Conservation (phyloP, 2,329 filamentous ascomycete genomes). For the Apiospora rasikravindrae region DNA sequence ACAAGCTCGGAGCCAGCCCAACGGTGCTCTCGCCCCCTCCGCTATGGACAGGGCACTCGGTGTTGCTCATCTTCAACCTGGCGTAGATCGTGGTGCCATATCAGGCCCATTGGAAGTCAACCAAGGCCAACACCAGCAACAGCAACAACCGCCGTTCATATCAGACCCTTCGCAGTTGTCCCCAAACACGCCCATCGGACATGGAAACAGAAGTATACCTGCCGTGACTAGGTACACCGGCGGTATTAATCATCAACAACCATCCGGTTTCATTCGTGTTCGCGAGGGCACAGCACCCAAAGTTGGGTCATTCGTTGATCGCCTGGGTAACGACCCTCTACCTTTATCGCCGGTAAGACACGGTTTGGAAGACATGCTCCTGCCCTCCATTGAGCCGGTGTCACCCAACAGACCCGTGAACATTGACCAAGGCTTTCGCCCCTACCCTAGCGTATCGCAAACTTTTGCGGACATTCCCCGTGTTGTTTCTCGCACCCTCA, state of each 20-base stretch:
- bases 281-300: constrained; percentile 36
- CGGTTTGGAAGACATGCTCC: constrained; percentile 38
- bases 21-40: constrained; percentile 27
- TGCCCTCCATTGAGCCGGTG: constrained; percentile 39
- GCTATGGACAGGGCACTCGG: constrained; percentile 23
- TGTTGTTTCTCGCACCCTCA: constrained; percentile 28
- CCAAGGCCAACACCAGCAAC: constrained; percentile 5
- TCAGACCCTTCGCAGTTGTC: neutral
- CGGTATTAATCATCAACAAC: constrained; percentile 20
- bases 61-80: constrained; percentile 26
- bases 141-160: neutral
- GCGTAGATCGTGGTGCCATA: neutral
- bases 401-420: constrained; percentile 31
- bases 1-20: constrained; percentile 23
- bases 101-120: neutral
- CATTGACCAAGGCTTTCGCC: constrained; percentile 24
- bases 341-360: constrained; percentile 34
- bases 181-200: neutral
- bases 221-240: neutral
- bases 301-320: constrained; percentile 36
- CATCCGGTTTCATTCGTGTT: constrained; percentile 31
- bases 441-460: constrained; percentile 15
- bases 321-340: constrained; percentile 26
- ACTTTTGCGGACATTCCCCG: constrained; percentile 27
- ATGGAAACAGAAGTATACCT: neutral